These are phyloP conservation scores for Auxenochlorella pyrenoidosa DNA, from an alignment of 139 green algal genomes.

Conservation along the genomic window DNA sequence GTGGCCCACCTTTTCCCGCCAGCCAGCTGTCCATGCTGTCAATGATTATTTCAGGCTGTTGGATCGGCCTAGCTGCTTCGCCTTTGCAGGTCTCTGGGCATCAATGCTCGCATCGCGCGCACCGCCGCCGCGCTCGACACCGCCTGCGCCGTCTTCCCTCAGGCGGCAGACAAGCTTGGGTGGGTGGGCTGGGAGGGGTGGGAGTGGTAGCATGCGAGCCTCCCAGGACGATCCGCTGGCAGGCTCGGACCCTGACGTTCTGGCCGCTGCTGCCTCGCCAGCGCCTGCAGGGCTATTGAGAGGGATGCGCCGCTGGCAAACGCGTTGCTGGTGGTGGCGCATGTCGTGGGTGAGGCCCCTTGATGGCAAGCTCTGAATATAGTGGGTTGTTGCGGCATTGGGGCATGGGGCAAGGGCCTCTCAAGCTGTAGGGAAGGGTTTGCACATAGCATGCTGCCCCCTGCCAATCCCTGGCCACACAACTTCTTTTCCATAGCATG, in stretches of 20 bases:
- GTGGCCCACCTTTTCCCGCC: too few relatives aligned
- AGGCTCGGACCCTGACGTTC: not conserved
- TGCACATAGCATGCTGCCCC: too few relatives aligned
- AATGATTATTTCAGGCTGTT: too few relatives aligned
- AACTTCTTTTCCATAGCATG: too few relatives aligned
- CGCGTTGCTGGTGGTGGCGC: constrained; percentile 3
- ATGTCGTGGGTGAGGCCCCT: constrained; percentile 8
- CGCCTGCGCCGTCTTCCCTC: not conserved
- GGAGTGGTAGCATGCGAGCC: not conserved
- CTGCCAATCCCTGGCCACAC: not conserved
- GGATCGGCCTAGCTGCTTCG: too few relatives aligned
- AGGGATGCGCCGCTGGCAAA: not conserved
- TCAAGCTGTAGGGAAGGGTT: too few relatives aligned
- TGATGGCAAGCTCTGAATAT: too few relatives aligned
- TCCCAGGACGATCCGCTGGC: not conserved
- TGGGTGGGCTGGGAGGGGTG: not conserved
- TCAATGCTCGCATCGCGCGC: not conserved
- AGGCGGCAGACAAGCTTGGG: not conserved
- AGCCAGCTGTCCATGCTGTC: too few relatives aligned
- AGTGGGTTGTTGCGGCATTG: too few relatives aligned
- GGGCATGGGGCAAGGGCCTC: too few relatives aligned
- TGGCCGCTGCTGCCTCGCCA: not conserved
- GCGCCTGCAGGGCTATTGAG: not conserved
- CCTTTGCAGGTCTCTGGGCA: not conserved
- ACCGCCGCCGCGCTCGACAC: not conserved